A percentile compares a stretch with the other conserved stretches of the same genome.
phyloP scores from a whole-genome alignment of 192 early-diverging fungal genomes.

The Anaeromyces robustus region DNA sequence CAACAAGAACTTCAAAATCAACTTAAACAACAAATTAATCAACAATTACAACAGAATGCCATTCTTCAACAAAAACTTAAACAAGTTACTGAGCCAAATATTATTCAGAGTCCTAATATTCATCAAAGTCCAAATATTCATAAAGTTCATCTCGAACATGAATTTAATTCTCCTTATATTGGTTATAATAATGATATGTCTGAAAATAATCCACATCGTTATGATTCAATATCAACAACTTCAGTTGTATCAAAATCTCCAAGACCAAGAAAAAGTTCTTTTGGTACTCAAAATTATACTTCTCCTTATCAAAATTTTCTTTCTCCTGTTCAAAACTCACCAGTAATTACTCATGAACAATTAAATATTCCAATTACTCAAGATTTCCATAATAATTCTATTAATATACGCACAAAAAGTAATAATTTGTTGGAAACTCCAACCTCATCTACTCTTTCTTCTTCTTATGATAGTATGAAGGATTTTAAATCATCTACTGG shows the following conservation, averaged over 20 bases:
- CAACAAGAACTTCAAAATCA: background rate
- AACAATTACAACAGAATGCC: background rate
- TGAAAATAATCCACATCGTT: background rate
- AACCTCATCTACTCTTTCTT: background rate
- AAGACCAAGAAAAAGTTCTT: background rate
- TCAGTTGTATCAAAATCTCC: background rate
- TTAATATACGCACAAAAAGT: no score
- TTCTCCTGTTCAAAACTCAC: no score
- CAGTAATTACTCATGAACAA: no score
- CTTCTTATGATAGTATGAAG: background rate
- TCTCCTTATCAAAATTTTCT: background rate
- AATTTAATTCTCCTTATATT: background rate
- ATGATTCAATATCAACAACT: background rate
- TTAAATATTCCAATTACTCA: no score
- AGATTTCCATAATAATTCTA: no score
- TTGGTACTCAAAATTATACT: background rate
- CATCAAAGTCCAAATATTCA: no score
- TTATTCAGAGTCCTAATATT: no score
- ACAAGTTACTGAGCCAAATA: background rate
- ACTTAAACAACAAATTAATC: background rate
- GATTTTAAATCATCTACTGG: background rate
- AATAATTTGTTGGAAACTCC: no score
- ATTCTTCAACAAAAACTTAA: background rate
- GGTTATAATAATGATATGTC: background rate
- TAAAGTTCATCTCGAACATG: no score